Evolutionary conservation across 1,284 basidiomycete species (phyloP).

Genomic region (Ceratobasidium sp.): DNA sequence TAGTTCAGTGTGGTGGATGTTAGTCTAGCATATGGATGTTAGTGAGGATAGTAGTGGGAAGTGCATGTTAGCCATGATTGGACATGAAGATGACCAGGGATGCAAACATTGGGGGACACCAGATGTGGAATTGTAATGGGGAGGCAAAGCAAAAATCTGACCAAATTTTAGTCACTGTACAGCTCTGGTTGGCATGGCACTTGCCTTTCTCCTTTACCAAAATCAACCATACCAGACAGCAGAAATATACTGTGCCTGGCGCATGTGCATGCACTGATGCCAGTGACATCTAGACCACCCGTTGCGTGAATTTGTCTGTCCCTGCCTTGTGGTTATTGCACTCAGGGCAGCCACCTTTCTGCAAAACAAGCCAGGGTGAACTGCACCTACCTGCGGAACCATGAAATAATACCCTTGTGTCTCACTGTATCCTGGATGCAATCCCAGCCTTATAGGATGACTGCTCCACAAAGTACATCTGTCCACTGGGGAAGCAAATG

Average conservation of each 20-base stretch:
- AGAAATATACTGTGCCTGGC: constrained; percentile 8
- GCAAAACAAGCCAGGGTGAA: not conserved
- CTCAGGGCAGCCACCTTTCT: not conserved
- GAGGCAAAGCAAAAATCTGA: too few relatives aligned
- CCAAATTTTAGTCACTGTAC: not conserved
- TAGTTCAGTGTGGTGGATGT: too few relatives aligned
- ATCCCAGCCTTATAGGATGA: not conserved
- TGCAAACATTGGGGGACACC: too few relatives aligned
- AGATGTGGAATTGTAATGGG: too few relatives aligned
- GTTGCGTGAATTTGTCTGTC: not conserved
- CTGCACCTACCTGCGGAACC: not conserved
- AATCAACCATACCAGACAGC: not conserved
- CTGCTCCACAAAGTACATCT: not conserved
- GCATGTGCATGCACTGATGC: constrained; percentile 2
- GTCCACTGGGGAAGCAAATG: too few relatives aligned
- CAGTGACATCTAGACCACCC: constrained; percentile 1
- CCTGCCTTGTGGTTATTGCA: constrained; percentile 12
- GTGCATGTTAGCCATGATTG: too few relatives aligned
- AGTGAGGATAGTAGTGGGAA: too few relatives aligned
- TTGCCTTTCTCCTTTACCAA: not conserved
- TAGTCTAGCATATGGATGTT: too few relatives aligned
- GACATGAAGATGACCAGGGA: too few relatives aligned
- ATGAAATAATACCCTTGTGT: not conserved
- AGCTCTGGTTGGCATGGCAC: not conserved
- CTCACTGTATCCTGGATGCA: not conserved